Evolutionary conservation across 148 eudicot genomes (phyloP).

Genomic region (Silene uniflora): DNA sequence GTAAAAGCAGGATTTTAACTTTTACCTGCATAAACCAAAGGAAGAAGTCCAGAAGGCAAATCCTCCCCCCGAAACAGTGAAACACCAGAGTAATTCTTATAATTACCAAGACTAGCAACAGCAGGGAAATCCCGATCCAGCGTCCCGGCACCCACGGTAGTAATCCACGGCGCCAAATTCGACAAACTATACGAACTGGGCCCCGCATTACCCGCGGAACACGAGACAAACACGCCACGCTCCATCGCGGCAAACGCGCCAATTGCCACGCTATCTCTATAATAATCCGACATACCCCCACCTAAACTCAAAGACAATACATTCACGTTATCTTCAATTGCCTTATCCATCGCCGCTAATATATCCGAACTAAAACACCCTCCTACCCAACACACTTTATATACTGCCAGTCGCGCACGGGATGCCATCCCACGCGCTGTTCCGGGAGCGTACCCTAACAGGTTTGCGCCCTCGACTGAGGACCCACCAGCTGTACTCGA

Average conservation of each 20-base stretch:
- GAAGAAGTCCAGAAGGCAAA: constrained; percentile 33
- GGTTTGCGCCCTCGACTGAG: constrained; percentile 37
- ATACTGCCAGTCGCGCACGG: constrained; percentile 46
- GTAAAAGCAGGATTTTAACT: background rate
- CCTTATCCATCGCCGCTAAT: constrained; percentile 49
- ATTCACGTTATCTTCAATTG: constrained; percentile 48
- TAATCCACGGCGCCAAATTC: constrained; percentile 68
- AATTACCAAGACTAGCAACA: constrained; percentile 36
- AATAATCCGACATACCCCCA: constrained; percentile 50
- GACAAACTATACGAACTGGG: constrained; percentile 41
- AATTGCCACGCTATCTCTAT: constrained; percentile 44
- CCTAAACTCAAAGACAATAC: constrained; percentile 56
- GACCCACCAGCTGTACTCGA: constrained; percentile 57
- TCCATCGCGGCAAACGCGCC: constrained; percentile 70
- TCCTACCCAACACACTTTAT: constrained; percentile 59
- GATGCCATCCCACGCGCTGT: constrained; percentile 71
- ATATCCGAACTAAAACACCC: constrained; percentile 66
- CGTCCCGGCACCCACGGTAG: constrained; percentile 68
- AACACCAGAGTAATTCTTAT: constrained; percentile 39
- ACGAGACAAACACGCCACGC: constrained; percentile 52
- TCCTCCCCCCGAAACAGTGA: constrained; percentile 45
- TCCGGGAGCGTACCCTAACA: constrained; percentile 41
- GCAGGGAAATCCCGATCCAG: constrained; percentile 66
- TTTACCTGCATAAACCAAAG: constrained; percentile 51
- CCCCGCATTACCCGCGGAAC: constrained; percentile 64